A percentile compares a stretch with the other conserved stretches of the same genome.
phyloP scores from a whole-genome alignment of 164 flowering plant species.

The Saururus chinensis region DNA sequence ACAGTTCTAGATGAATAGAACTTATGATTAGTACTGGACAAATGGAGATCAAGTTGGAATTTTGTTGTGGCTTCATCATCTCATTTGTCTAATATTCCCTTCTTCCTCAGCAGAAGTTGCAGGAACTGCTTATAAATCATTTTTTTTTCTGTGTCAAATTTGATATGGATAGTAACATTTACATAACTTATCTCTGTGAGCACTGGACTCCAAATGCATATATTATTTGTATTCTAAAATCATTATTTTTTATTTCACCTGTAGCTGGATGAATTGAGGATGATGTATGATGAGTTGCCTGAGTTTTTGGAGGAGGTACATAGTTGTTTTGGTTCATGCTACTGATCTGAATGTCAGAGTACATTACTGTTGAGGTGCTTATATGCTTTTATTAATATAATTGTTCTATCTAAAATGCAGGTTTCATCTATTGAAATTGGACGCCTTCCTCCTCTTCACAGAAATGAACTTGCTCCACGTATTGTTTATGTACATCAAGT shows the following conservation, averaged over 20 bases:
- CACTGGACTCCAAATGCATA: background rate
- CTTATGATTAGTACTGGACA: no score
- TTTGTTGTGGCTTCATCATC: no score
- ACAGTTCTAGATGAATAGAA: no score
- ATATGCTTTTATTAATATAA: background rate
- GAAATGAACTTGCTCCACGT: constrained; percentile 39
- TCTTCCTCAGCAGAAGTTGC: no score
- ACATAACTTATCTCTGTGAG: background rate
- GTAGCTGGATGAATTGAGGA: constrained; percentile 90
- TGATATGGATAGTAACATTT: no score
- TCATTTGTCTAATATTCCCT: no score
- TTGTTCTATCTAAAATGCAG: constrained; percentile 16
- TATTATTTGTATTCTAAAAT: no score
- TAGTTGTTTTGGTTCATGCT: background rate
- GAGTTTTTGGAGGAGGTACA: constrained; percentile 76
- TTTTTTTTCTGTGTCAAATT: no score
- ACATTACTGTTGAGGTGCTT: background rate
- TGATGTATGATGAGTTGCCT: constrained; percentile 84
- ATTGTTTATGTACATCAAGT: constrained; percentile 80
- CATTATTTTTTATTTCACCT: background rate
- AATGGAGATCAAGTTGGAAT: no score
- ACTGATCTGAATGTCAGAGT: background rate
- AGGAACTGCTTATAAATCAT: no score
- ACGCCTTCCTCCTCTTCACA: constrained; percentile 43
- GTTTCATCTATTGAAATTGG: constrained; percentile 67